phyloP scores from a whole-genome alignment of 306 rosid species.

The Lablab purpureus region DNA sequence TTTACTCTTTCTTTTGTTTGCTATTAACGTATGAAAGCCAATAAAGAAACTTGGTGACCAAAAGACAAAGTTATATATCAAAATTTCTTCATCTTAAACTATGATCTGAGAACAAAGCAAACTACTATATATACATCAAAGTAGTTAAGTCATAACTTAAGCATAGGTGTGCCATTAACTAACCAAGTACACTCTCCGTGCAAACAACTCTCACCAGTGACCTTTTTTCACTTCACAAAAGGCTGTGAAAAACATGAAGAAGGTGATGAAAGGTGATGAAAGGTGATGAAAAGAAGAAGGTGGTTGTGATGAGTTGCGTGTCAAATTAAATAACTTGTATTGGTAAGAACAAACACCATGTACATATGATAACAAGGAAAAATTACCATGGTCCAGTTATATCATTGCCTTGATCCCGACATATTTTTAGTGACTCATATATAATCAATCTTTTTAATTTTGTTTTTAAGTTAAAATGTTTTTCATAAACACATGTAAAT shows the following conservation, averaged over 20 bases:
- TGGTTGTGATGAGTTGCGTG: neutral
- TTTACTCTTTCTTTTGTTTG: neutral
- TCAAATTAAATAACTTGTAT: neutral
- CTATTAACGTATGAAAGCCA: neutral
- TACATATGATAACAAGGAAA: neutral
- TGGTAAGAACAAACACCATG: neutral
- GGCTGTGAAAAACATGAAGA: slow-evolving; percentile 15
- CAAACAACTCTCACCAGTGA: neutral
- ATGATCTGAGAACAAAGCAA: neutral
- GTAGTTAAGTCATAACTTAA: neutral
- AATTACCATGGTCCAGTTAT: neutral
- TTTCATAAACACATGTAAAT: too few species aligned
- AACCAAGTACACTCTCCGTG: neutral
- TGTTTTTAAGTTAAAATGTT: too few species aligned
- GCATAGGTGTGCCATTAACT: neutral
- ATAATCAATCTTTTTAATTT: too few species aligned
- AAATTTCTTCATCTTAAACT: slow-evolving; percentile 18
- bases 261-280: neutral
- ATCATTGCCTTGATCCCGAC: too few species aligned
- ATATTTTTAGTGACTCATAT: too few species aligned
- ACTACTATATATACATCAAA: neutral
- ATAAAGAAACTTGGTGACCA: neutral
- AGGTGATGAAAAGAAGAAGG: neutral
- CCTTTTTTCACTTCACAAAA: neutral
- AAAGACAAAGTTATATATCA: neutral